A percentile compares a stretch with the other conserved stretches of the same genome.
phyloP scores from a whole-genome alignment of 169 alveolate genomes.

The Plasmodium knowlesi region DNA sequence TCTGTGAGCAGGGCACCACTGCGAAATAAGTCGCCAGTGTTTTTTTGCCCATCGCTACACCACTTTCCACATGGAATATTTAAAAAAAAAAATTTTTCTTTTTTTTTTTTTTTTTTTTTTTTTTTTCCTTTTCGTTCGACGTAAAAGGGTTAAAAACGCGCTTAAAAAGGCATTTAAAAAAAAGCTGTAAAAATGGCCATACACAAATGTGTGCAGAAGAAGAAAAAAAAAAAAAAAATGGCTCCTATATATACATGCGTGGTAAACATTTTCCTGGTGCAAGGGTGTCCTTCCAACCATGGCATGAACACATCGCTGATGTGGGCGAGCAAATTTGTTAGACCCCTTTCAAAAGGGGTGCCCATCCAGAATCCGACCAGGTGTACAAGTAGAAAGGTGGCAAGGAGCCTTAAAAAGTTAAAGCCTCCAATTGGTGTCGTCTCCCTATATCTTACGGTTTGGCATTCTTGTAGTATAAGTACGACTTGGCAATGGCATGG shows the following conservation, averaged over 20 bases:
- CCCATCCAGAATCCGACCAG: neutral
- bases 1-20: neutral
- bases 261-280: neutral
- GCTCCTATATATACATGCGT: neutral
- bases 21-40: neutral
- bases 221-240: neutral
- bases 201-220: neutral
- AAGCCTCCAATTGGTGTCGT: neutral
- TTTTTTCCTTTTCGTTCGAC: neutral
- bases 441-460: neutral
- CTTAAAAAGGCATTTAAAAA: neutral
- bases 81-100: neutral
- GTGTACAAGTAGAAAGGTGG: neutral
- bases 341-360: neutral
- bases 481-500: slow-evolving; percentile 71
- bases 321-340: neutral
- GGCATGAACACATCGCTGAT: neutral
- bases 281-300: too few relatives aligned
- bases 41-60: neutral
- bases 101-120: neutral
- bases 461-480: slow-evolving; percentile 60
- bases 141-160: neutral
- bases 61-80: neutral
- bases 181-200: neutral
- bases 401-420: neutral